Percentiles rank a stretch among this genome's conserved stretches.
These are phyloP conservation scores for Xerocomellus amylosporus DNA, from an alignment of 768 basidiomycete genomes.

Conservation along the genomic window DNA sequence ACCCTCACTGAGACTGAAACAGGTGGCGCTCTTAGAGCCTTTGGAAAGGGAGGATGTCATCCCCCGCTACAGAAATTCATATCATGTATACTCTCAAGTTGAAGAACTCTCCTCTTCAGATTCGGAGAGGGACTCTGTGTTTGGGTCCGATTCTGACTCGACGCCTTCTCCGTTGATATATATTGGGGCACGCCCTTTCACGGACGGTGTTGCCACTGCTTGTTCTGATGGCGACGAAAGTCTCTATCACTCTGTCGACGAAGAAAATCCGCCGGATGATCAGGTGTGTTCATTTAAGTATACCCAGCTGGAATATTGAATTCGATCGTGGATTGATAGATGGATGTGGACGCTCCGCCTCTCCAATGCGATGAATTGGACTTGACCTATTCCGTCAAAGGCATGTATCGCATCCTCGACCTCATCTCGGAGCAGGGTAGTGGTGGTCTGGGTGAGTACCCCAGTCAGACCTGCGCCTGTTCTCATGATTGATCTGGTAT, in stretches of 20 bases:
- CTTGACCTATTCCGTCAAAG: slow-evolving; percentile 34
- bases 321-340: slow-evolving; percentile 13
- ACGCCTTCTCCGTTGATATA: background rate
- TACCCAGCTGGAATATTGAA: background rate
- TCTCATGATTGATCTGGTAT: background rate
- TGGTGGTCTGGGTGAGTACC: slow-evolving; percentile 47
- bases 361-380: slow-evolving; percentile 17
- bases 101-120: background rate
- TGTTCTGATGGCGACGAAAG: slow-evolving; percentile 7
- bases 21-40: slow-evolving; percentile 4
- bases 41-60: background rate
- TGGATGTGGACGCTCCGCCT: slow-evolving; percentile 8
- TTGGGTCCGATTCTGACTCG: background rate
- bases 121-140: slow-evolving; percentile 4
- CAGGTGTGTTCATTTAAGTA: slow-evolving; percentile 11
- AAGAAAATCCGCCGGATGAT: background rate
- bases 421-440: slow-evolving; percentile 50
- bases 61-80: background rate
- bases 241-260: slow-evolving; percentile 14
- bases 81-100: background rate
- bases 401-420: slow-evolving; percentile 54
- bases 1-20: background rate
- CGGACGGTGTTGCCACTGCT: background rate
- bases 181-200: background rate
- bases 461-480: background rate